phyloP scores from a whole-genome alignment of 257 asterid species.

The Orobanche coerulescens region DNA sequence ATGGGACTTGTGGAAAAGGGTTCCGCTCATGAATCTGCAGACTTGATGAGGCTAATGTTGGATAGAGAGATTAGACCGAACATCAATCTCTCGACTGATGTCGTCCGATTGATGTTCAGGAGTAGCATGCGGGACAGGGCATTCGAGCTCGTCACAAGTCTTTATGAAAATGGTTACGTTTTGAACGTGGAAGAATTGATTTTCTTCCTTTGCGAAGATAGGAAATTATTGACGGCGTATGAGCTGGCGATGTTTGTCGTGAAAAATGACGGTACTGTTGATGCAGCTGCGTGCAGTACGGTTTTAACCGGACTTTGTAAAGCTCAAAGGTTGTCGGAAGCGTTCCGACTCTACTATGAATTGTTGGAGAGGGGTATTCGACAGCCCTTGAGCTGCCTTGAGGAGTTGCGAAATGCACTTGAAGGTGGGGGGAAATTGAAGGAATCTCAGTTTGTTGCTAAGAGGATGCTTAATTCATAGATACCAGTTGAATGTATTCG shows the following conservation, averaged over 20 bases:
- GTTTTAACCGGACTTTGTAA: constrained; percentile 49
- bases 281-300: constrained; percentile 24
- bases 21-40: constrained; percentile 45
- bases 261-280: constrained; percentile 40
- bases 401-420: constrained; percentile 42
- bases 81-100: constrained; percentile 54
- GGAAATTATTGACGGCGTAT: constrained; percentile 41
- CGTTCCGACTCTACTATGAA: constrained; percentile 59
- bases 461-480: constrained; percentile 37
- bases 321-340: constrained; percentile 34
- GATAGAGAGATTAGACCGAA: constrained; percentile 54
- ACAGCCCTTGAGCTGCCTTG: constrained; percentile 48
- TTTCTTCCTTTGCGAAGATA: constrained; percentile 42
- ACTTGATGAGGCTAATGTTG: constrained; percentile 55
- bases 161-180: constrained; percentile 48
- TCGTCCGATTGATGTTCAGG: constrained; percentile 37
- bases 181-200: constrained; percentile 45
- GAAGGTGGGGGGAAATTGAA: constrained; percentile 50
- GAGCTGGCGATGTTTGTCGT: constrained; percentile 41
- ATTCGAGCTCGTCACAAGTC: constrained; percentile 36
- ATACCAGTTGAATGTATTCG: no score
- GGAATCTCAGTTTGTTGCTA: constrained; percentile 71
- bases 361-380: constrained; percentile 48
- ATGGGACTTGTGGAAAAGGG: constrained; percentile 43
- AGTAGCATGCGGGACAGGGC: constrained; percentile 36